phyloP scores from a whole-genome alignment of 139 green algal genomes.

The Marvania coccoides region DNA sequence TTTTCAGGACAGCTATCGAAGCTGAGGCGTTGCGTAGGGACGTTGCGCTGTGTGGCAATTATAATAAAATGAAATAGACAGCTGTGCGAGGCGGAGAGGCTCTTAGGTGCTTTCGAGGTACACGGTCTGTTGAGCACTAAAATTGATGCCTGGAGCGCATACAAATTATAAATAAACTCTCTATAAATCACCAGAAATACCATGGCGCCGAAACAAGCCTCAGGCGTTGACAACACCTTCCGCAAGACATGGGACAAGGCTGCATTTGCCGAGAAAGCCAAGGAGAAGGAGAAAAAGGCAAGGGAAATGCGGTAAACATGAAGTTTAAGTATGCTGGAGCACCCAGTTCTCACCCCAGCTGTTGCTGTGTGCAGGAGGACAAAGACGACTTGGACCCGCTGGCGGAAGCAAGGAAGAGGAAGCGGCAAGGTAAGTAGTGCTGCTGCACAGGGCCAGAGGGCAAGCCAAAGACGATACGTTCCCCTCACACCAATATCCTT shows the following conservation, averaged over 20 bases:
- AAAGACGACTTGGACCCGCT: slow-evolving; percentile 48
- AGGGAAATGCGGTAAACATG: background rate
- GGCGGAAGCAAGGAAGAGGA: slow-evolving; percentile 60
- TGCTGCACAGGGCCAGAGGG: too few relatives aligned
- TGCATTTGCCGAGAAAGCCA: slow-evolving; percentile 60
- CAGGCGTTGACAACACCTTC: slow-evolving; percentile 45
- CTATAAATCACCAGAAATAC: too few relatives aligned
- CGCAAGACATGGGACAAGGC: slow-evolving; percentile 77
- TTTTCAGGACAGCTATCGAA: too few relatives aligned
- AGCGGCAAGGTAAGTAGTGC: slow-evolving; percentile 39
- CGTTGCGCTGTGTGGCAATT: too few relatives aligned
- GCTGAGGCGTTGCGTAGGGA: too few relatives aligned
- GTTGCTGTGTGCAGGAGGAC: slow-evolving; percentile 5
- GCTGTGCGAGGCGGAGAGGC: too few relatives aligned
- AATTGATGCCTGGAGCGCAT: too few relatives aligned
- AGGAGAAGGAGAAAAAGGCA: slow-evolving; percentile 53
- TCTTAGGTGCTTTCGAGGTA: too few relatives aligned
- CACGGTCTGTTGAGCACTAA: too few relatives aligned
- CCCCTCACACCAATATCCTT: background rate
- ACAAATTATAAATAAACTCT: too few relatives aligned
- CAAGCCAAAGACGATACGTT: too few relatives aligned
- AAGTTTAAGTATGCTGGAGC: background rate
- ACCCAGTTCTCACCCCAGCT: background rate
- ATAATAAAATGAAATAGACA: too few relatives aligned
- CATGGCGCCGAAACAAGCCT: background rate